Evolutionary conservation across 345 rosid genomes (phyloP), one percentile per base, ranked within the genome.

Genomic region (Noccaea bulbosa): DNA sequence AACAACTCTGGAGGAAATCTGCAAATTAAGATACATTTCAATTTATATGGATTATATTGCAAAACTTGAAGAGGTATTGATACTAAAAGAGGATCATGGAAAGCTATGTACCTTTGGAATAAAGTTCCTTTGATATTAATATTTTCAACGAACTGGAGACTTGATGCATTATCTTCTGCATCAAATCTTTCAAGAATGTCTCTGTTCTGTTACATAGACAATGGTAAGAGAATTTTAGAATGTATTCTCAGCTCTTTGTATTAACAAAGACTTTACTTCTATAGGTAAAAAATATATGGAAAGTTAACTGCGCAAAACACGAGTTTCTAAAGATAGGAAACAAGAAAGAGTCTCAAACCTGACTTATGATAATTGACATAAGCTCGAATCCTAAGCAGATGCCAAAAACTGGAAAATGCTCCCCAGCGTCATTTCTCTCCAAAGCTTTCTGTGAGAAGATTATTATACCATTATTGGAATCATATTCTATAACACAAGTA

Each of bases 321-420:
- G 32, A 69, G 64, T 12, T 55, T 68, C 4, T 49, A 20, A 16
- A 41, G 1, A 57, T 20, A 20, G 58, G 33, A 15, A 62, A 22
- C 20, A 50, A 43, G 61, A 58, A 50, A 67, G 53, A 68, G 41
- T 69, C 17, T 69, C 17, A 27, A 27, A 93, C 98, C 92, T 88
- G 74, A 65, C 91, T 88, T 22, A 91, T 71, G 62, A 87, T 85
- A 85, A 90, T 93, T 56, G 97, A 81, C 81, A 93, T 63, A 57
- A 93, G 85, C 79, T 93, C 96, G 77, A 93, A 87, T 17, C 98
- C 92, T 67, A 91, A 82, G 65, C 96, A 85, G 64, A 85, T 81
- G 53, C 94, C 96, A 72, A 85, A 91, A 2, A 85, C 48, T 24
- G 96, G 98, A 78, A 93, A 93, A 80, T 91, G 86, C 34, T 84